Evolutionary conservation across 306 rosid genomes (phyloP).

Genomic region (Casuarina cunninghamiana): DNA sequence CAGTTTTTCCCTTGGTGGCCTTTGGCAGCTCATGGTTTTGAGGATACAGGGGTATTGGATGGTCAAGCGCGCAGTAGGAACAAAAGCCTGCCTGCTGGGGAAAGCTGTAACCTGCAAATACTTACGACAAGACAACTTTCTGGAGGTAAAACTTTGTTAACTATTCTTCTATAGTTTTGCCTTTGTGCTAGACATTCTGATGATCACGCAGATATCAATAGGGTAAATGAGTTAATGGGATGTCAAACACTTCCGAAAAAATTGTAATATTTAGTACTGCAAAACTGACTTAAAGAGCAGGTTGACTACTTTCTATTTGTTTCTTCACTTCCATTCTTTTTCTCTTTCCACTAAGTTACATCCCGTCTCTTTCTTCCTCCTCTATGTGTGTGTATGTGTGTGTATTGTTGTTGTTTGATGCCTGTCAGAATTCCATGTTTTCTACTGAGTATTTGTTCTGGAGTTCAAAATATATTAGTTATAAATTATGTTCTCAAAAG

Average conservation of each 20-base stretch:
- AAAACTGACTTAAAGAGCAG: not conserved
- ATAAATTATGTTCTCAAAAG: not conserved
- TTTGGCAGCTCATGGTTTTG: slow-evolving; percentile 28
- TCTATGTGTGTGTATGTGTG: not conserved
- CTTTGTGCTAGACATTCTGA: slow-evolving; percentile 11
- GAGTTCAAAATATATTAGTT: not conserved
- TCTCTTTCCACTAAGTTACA: not conserved
- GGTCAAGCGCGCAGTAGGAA: slow-evolving; percentile 99
- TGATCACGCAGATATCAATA: slow-evolving; percentile 13
- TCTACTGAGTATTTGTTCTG: not conserved
- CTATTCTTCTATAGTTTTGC: not conserved
- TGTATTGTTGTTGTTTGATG: not conserved
- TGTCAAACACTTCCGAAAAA: not conserved
- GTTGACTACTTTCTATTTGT: not conserved
- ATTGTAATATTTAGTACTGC: not conserved
- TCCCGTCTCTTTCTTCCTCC: not conserved
- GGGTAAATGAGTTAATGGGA: not conserved
- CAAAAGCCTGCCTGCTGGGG: slow-evolving; percentile 94
- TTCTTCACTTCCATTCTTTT: not conserved
- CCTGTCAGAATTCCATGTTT: not conserved
- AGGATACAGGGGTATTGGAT: slow-evolving; percentile 90
- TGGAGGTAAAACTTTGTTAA: slow-evolving; percentile 62
- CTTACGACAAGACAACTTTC: slow-evolving; percentile 74
- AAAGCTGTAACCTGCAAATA: slow-evolving; percentile 93
- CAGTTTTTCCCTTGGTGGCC: slow-evolving; percentile 8